Base-by-base conservation (phyloP, 2,329 filamentous ascomycete species). In the Penicillium occitanis region DNA sequence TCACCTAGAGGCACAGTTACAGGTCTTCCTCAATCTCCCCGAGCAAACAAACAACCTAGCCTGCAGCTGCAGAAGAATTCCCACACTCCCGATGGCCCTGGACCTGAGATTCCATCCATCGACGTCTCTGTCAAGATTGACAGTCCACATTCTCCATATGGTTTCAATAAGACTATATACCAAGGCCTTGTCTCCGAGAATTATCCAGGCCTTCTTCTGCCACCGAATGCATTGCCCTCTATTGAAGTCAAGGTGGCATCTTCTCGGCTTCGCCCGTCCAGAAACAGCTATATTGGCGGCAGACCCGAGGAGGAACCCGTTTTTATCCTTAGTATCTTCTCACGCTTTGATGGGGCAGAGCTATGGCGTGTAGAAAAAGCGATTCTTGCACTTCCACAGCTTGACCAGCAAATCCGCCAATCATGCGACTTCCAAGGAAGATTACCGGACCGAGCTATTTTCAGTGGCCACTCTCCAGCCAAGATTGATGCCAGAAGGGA, bases 301-400 rank as follows among this genome's bases (percentile, higher is more conserved):
- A 94, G 88, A 61, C 89, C 91, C 22, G 93, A 97, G 66, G 94
- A 97, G 74, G 93, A 97, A 71, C 92, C 93, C 0, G 94, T 98
- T 0, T 97, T 98, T 73, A 97, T 93, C 0, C 82, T 99, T 63
- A 93, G 93, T 19, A 82, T 99, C 42, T 90, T 92, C 72, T 91
- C 91, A 10, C 88, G 93, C 64, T 89, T 88, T 0, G 73, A 76
- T 35, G 73, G 73, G 61, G 67, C 68, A 35, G 94, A 98, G 76
- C 83, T 99, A 11, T 98, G 95, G 94, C 88, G 94, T 35, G 88
- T 97, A 6, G 95, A 99, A 79, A 99, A 99, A 78, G 92, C 96
- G 68, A 91, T 91, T 3, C 82, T 86, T 14, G 92, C 94, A 33
- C 82, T 99, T 33, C 86, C 88, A n/a, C 88, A 90, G 69, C 83